Percentiles rank a stretch among this genome's conserved stretches.
These are phyloP conservation scores for Pseudognaphalium luteoalbum DNA, from an alignment of 129 eudicot genomes.

Conservation along the genomic window DNA sequence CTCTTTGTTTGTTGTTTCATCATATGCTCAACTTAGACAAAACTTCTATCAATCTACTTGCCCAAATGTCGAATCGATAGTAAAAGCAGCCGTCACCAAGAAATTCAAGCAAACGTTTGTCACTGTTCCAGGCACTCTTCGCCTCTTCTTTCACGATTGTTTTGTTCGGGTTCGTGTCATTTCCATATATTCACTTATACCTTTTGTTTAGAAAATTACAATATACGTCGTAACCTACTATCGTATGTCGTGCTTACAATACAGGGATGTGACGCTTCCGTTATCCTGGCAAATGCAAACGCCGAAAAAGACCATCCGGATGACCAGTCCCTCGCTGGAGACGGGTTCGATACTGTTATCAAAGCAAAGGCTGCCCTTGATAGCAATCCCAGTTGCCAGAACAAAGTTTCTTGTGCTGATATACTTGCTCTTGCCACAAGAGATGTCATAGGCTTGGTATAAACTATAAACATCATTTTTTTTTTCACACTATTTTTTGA, in stretches of 20 bases:
- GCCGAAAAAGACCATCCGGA: constrained; percentile 78
- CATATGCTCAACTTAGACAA: constrained; percentile 48
- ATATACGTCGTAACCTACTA: neutral
- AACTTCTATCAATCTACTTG: constrained; percentile 58
- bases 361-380: constrained; percentile 80
- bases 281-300: constrained; percentile 45
- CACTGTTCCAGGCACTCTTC: constrained; percentile 74
- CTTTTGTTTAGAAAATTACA: neutral
- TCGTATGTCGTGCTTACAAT: neutral
- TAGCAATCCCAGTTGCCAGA: constrained; percentile 46
- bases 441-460: constrained; percentile 74
- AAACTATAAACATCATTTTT: constrained; percentile 8
- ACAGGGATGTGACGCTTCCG: constrained; percentile 85
- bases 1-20: constrained; percentile 26
- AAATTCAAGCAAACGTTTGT: constrained; percentile 63
- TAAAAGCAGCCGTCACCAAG: constrained; percentile 48
- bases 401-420: constrained; percentile 82
- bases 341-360: constrained; percentile 73
- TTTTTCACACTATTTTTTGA: neutral
- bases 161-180: constrained; percentile 49
- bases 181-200: neutral
- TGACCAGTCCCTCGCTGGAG: constrained; percentile 74
- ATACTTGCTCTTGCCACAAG: constrained; percentile 83
- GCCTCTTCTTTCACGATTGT: constrained; percentile 84
- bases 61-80: constrained; percentile 67